Conservation (phyloP, 2,329 filamentous ascomycete species). For the Reticulascus tulasneorum region DNA sequence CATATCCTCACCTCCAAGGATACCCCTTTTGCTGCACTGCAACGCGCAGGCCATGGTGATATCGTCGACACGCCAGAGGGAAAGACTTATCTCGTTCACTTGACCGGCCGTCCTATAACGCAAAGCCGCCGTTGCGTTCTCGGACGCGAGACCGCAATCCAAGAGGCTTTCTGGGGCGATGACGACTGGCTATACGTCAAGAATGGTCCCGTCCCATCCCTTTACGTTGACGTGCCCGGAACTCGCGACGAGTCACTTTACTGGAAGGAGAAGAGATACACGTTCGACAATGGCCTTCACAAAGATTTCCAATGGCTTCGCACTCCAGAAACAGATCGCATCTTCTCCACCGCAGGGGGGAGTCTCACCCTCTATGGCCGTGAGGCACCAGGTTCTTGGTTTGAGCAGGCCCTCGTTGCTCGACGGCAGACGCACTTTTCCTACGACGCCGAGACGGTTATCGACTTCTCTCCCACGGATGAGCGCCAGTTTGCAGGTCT, state of each 20-base stretch:
- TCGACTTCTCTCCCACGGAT: conserved; percentile 51
- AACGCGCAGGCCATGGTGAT: conserved; percentile 51
- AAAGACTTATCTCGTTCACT: conserved; percentile 49
- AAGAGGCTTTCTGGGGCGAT: conserved; percentile 56
- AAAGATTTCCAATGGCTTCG: conserved; percentile 56
- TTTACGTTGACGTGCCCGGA: conserved; percentile 48
- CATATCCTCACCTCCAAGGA: conserved; percentile 53
- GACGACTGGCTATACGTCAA: conserved; percentile 63
- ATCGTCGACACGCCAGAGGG: conserved; percentile 52
- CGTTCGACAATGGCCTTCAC: conserved; percentile 40
- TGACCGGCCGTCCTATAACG: conserved; percentile 46
- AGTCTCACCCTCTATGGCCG: conserved; percentile 46
- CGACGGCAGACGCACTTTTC: conserved; percentile 56
- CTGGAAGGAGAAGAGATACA: conserved; percentile 46
- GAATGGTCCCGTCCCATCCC: conserved; percentile 50
- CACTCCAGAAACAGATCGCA: conserved; percentile 50
- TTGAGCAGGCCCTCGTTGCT: conserved; percentile 53
- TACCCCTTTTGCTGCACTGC: conserved; percentile 42
- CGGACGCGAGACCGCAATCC: conserved; percentile 53
- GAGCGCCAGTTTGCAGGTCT: conserved; percentile 59
- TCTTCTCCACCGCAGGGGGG: conserved; percentile 36
- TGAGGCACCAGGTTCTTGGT: conserved; percentile 54
- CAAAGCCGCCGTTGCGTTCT: conserved; percentile 50
- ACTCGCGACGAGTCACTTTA: conserved; percentile 42
- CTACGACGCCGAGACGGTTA: conserved; percentile 53